Conservation (phyloP, 441 rosid species). For the Adansonia rubrostipa region DNA sequence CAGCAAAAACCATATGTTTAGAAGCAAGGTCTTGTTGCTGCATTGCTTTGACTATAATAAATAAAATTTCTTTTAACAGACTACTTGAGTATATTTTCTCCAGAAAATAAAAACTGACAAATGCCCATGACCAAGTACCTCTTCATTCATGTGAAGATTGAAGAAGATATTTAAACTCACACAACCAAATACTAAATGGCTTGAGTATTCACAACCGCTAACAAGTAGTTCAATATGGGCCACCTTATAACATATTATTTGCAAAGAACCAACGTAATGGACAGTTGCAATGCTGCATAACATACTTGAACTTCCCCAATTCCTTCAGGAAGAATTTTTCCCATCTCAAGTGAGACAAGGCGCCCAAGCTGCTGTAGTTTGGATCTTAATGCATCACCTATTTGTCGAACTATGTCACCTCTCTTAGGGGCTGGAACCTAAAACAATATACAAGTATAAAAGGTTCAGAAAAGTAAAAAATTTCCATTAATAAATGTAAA, state of each 20-base stretch:
- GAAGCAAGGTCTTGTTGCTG: neutral
- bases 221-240: neutral
- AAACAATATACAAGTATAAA: conserved; percentile 1
- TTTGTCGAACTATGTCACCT: conserved; percentile 95
- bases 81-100: neutral
- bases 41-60: neutral
- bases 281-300: conserved; percentile 6
- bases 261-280: neutral
- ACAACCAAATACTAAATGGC: neutral
- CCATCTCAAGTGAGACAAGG: conserved; percentile 96
- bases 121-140: neutral
- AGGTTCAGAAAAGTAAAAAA: neutral
- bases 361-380: conserved; percentile 84
- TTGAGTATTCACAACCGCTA: conserved; percentile 6
- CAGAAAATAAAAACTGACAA: neutral
- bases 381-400: conserved; percentile 84
- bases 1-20: neutral
- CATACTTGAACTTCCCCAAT: conserved; percentile 96
- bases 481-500: conserved; percentile 10
- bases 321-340: conserved; percentile 95
- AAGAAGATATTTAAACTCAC: neutral
- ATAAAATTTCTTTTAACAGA: conserved; percentile 1
- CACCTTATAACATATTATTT: neutral
- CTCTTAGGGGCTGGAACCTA: conserved; percentile 98
- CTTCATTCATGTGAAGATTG: conserved; percentile 2